phyloP scores from a whole-genome alignment of 495 filamentous ascomycete species.

The Penicillium soppii region DNA sequence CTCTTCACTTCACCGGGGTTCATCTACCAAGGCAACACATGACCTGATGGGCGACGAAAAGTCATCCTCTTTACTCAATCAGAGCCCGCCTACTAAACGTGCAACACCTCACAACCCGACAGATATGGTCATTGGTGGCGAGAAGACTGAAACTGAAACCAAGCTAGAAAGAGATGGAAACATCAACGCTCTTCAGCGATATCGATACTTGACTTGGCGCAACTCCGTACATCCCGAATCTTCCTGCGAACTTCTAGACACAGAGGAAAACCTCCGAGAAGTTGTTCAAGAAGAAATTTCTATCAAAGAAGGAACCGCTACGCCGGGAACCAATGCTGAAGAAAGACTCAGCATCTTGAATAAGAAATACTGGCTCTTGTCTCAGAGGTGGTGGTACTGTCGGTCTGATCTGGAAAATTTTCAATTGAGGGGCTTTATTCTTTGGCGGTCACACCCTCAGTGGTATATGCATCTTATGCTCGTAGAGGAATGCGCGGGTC shows the following conservation, averaged over 20 bases:
- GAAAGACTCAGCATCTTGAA: neutral
- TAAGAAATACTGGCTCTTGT: neutral
- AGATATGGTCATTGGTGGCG: no score
- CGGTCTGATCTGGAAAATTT: neutral
- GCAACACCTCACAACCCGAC: no score
- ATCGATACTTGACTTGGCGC: neutral
- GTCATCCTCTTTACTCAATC: no score
- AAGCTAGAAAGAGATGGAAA: neutral
- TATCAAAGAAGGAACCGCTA: neutral
- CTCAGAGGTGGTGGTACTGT: neutral
- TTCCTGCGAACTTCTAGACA: neutral
- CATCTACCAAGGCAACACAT: no score
- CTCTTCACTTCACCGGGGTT: no score
- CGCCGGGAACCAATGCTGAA: neutral
- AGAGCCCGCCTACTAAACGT: no score
- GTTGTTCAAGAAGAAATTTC: constrained; percentile 1
- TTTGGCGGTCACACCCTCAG: constrained; percentile 3
- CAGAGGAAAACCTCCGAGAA: neutral
- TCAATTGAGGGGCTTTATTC: neutral
- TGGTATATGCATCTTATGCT: constrained; percentile 10
- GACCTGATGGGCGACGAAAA: no score
- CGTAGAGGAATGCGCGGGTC: constrained; percentile 4
- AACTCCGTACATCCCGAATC: neutral
- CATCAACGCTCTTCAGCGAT: neutral
- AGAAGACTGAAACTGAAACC: neutral